Conservation (phyloP, 345 rosid species). For the Dipteronia sinensis region DNA sequence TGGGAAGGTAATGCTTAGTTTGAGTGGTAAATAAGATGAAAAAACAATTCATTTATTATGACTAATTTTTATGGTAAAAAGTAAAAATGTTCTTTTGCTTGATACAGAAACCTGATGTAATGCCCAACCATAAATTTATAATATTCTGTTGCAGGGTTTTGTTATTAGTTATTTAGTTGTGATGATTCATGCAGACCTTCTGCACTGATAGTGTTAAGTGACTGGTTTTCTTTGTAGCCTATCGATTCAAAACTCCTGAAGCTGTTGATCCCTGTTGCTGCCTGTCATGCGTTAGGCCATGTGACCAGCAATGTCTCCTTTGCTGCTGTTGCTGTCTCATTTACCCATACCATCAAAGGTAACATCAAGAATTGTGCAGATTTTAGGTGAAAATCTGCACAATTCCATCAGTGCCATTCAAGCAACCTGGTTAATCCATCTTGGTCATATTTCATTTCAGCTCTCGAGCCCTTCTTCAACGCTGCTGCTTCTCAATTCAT, state of each 20-base stretch:
- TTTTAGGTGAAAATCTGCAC: neutral
- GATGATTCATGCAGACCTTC: neutral
- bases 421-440: neutral
- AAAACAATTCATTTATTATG: too few species aligned
- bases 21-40: too few species aligned
- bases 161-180: neutral
- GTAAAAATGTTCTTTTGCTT: neutral
- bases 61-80: too few species aligned
- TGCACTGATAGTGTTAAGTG: neutral
- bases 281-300: slow-evolving; percentile 92
- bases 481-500: slow-evolving; percentile 94
- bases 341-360: slow-evolving; percentile 97
- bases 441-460: slow-evolving; percentile 43
- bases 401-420: neutral
- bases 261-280: slow-evolving; percentile 88
- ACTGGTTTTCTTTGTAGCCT: slow-evolving; percentile 55
- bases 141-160: neutral
- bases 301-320: slow-evolving; percentile 92
- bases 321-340: slow-evolving; percentile 98
- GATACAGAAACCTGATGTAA: neutral
- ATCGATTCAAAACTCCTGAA: slow-evolving; percentile 73
- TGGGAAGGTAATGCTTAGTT: too few species aligned
- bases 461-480: slow-evolving; percentile 98
- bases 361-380: neutral
- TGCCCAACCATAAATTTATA: neutral